Conservation (phyloP, 2,329 filamentous ascomycete species). For the Thermothelomyces thermophilus region DNA sequence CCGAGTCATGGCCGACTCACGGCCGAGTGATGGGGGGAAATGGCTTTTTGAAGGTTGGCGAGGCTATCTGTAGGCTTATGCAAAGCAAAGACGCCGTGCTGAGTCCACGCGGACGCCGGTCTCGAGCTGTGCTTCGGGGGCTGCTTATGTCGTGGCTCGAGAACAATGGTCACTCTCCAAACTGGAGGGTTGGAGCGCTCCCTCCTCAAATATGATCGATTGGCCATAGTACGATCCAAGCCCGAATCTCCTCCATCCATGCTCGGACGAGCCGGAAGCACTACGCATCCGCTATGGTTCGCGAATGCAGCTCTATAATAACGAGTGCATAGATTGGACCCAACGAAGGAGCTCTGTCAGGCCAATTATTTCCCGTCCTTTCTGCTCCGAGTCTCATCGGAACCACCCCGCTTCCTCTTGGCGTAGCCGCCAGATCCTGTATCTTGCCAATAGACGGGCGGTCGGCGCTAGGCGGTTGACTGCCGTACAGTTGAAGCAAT, state of each 20-base stretch:
- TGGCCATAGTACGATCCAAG: too few species aligned
- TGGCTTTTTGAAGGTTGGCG: background rate
- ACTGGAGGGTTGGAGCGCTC: background rate
- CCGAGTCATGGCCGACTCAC: background rate
- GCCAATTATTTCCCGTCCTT: constrained; percentile 2
- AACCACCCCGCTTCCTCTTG: background rate
- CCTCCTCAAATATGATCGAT: too few species aligned
- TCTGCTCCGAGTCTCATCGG: background rate
- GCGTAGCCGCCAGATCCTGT: background rate
- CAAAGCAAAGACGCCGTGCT: background rate
- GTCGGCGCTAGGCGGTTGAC: too few species aligned
- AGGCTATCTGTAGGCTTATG: background rate
- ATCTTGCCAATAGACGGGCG: background rate
- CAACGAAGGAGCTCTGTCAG: constrained; percentile 6
- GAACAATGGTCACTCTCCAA: background rate
- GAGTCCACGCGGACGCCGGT: background rate
- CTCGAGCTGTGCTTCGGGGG: background rate
- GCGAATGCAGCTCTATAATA: too few species aligned
- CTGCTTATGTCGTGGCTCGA: background rate
- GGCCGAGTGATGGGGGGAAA: too few species aligned
- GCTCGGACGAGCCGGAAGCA: background rate
- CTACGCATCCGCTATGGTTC: background rate
- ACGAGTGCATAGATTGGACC: too few species aligned
- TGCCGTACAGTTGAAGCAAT: too few species aligned
- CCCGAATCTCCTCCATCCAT: too few species aligned